phyloP scores from a whole-genome alignment of 352 stramenopile genomes.

The Phytophthora europaea region DNA sequence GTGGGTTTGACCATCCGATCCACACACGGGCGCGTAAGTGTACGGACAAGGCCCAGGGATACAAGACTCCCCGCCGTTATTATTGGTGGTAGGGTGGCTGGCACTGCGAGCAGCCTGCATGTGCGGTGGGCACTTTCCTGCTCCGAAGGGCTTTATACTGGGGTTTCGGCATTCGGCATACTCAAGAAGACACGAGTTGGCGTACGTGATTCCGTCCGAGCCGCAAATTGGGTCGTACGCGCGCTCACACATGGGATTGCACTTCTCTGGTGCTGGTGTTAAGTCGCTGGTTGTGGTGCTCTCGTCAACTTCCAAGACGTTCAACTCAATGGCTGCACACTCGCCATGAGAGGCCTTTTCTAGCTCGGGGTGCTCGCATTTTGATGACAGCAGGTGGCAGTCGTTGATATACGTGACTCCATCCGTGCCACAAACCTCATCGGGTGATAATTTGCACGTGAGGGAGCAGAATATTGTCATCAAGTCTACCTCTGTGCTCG shows the following conservation, averaged over 20 bases:
- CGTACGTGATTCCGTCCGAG: constrained; percentile 72
- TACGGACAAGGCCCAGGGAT: constrained; percentile 52
- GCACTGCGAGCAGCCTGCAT: constrained; percentile 29
- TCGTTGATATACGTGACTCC: constrained; percentile 65
- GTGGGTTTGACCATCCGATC: constrained; percentile 54
- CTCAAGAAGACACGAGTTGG: constrained; percentile 66
- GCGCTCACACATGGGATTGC: constrained; percentile 56
- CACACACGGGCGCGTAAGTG: constrained; percentile 46
- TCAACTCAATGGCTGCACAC: constrained; percentile 26
- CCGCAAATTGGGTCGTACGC: constrained; percentile 67
- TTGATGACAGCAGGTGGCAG: constrained; percentile 55
- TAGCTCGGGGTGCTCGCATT: constrained; percentile 55
- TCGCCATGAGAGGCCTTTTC: constrained; percentile 51
- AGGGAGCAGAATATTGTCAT: constrained; percentile 41
- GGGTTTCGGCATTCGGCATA: constrained; percentile 56
- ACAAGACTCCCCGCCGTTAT: constrained; percentile 34
- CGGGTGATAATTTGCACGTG: constrained; percentile 42
- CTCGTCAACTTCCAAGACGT: constrained; percentile 25
- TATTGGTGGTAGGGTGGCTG: constrained; percentile 11
- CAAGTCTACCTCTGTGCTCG: constrained; percentile 15
- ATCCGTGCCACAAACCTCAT: constrained; percentile 62
- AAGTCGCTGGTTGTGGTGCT: background rate
- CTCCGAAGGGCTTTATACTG: constrained; percentile 40
- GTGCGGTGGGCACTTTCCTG: constrained; percentile 52
- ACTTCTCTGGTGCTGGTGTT: constrained; percentile 41